Base-by-base conservation (phyloP, 805 yeast genomes). In the Cyberlindnera americana region DNA sequence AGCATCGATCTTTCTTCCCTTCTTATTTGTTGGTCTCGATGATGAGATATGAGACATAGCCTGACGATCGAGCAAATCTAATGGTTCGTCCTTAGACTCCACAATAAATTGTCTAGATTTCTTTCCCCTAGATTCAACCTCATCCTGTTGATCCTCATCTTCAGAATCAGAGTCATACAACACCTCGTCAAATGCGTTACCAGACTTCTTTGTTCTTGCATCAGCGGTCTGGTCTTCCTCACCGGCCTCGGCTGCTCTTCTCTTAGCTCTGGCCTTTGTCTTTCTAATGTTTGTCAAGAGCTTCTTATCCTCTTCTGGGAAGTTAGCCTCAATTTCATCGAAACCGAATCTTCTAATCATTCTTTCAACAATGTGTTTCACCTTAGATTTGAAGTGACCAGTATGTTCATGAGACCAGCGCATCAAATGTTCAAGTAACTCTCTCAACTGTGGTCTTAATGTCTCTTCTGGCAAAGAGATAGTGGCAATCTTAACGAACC, bases 401-500 rank as follows among this genome's bases (percentile, higher is more conserved):
- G 88, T 87, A 64, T 91, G 97, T 60, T 90, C 97, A 60, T 88
- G 93, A 29, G 96, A 87, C 93, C 97, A 90, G 46, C 80, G 78
- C 75, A 93, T 70, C 54, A 93, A 72, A 53, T 85, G 83, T 19
- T 75, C 69, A 38, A 93, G 67, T 37, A 93, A 65, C 10, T 75
- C 80, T 24, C 71, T 71, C 53, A 91, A 73, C 50, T 81, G 80
- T 8, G 79, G 72, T 50, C 73, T 74, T 39, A 93, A 78, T 50
- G 81, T 57, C 17, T 85, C 95, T 45, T 76, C 83, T 12, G 96
- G 95, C 40, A 93, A 72, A 15, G 88, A 76, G 46, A 90, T 70
- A 11, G 87, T 81, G 50, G 91, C 86, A 36, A 91, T 91, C 63
- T 91, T 93, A 36, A 89, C 88, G 54, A 91, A 91, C 3, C 99